Conservation (phyloP, 768 basidiomycete genomes). For the Mycena kentingensis region DNA sequence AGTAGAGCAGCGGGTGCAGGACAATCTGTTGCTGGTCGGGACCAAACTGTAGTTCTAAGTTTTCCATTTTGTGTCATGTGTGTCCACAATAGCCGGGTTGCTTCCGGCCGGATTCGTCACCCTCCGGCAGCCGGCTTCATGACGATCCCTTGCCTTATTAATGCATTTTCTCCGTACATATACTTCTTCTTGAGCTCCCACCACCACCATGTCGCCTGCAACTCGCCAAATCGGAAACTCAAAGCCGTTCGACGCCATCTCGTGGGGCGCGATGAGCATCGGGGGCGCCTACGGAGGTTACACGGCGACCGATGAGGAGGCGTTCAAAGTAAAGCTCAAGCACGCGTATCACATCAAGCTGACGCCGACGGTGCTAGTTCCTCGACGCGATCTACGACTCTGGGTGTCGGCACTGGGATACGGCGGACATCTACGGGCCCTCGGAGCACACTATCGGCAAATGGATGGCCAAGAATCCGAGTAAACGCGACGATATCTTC, state of each 20-base stretch:
- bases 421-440: constrained; percentile 11
- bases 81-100: too few relatives aligned
- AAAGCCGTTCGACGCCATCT: constrained; percentile 41
- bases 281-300: constrained; percentile 44
- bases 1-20: constrained; percentile 15
- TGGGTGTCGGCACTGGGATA: constrained; percentile 51
- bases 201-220: too few relatives aligned
- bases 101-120: too few relatives aligned
- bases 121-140: too few relatives aligned
- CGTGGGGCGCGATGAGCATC: constrained; percentile 56
- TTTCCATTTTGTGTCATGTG: too few relatives aligned
- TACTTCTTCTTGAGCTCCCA: too few relatives aligned
- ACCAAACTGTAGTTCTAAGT: constrained; percentile 20
- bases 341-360: neutral
- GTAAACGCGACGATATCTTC: constrained; percentile 45
- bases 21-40: constrained; percentile 13
- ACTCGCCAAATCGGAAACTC: constrained; percentile 42
- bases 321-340: constrained; percentile 39
- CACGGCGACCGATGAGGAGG: constrained; percentile 45
- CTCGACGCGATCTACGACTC: constrained; percentile 41
- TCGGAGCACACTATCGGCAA: constrained; percentile 11
- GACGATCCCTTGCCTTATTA: too few relatives aligned
- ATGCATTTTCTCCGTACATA: too few relatives aligned
- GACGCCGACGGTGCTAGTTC: too few relatives aligned
- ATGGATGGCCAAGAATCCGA: constrained; percentile 42